phyloP scores from a whole-genome alignment of 305 asterid species.

The Solanum aculeatissimum region DNA sequence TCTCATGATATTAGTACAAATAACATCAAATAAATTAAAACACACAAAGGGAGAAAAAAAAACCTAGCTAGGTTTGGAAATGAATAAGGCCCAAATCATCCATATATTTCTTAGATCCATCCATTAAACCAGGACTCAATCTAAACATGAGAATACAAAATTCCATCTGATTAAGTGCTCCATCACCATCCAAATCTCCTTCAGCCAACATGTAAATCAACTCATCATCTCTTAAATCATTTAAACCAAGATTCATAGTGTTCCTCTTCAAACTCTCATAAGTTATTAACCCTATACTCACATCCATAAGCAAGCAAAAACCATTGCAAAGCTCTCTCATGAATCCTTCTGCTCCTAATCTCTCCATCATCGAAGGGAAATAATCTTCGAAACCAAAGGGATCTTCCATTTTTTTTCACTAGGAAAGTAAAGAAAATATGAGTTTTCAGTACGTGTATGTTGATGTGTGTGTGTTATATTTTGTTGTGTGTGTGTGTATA shows the following conservation, averaged over 20 bases:
- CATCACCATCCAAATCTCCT: conserved; percentile 28
- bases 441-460: neutral
- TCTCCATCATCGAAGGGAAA: conserved; percentile 25
- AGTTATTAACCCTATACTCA: conserved; percentile 20
- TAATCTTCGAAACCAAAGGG: conserved; percentile 17
- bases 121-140: conserved; percentile 18
- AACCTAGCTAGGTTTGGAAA: neutral
- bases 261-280: conserved; percentile 29
- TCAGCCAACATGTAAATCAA: conserved; percentile 22
- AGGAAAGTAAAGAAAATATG: neutral
- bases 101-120: conserved; percentile 11
- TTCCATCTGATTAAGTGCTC: conserved; percentile 27
- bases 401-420: neutral
- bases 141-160: conserved; percentile 30
- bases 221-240: conserved; percentile 21
- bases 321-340: conserved; percentile 7
- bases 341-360: conserved; percentile 17
- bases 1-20: neutral
- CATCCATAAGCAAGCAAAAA: conserved; percentile 23
- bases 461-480: neutral
- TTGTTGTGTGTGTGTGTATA: neutral
- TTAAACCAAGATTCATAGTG: conserved; percentile 15
- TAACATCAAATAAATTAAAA: neutral
- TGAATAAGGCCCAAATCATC: neutral
- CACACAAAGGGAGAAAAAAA: neutral